Evolutionary conservation across 2,329 filamentous ascomycete species (phyloP), one percentile per base, ranked within the genome.

Genomic region (Westerdykella aurantiaca): DNA sequence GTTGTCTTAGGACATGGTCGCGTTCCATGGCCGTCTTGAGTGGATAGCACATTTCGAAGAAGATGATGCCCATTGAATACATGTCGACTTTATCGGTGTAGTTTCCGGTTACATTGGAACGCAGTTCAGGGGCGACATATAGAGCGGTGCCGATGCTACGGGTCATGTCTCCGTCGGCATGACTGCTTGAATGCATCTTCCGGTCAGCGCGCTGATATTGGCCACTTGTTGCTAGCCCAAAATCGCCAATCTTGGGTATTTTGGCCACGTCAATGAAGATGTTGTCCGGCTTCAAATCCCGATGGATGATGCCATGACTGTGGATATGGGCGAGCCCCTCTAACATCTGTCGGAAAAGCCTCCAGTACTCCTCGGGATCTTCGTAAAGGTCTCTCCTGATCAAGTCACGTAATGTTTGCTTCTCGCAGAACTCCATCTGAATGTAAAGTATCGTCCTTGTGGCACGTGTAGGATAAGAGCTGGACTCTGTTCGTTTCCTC

Each of bases 391-490:
- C 84, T 56, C 84, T 81, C 17, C 80, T 78, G 45, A 98, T 94
- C 23, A 96, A 70, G 72, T 97, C 89, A 16, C 90, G 84, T 25
- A 98, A 77, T 0, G 93, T 97, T 53, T 86, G 81, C 61, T 91
- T 93, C 64, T 97, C 91, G 60, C 93, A 98, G 55, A 96, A 95
- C 63, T 98, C 93, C 93, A 98, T 98, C 48, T 95, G 93, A 44
- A 98, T 97, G 64, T 96, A 98, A 34, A 98, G 76, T 6, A 90
- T 83, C 0, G 85, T 90, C 41, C 79, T 80, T 47, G 79, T 77
- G 4, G 79, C 70, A 35, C 77, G 73, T 14, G 46, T 34, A 16
- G 72, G 70, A 43, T 69, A 67, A 12, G 74, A 75, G 41, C 70
- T 71, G 14, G 74, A 75, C 41, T 69, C 67, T 37, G 68, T 64